Percentiles rank a stretch among this genome's conserved stretches.
Conservation (phyloP, 2,329 filamentous ascomycete genomes). For the Fusarium proliferatum region DNA sequence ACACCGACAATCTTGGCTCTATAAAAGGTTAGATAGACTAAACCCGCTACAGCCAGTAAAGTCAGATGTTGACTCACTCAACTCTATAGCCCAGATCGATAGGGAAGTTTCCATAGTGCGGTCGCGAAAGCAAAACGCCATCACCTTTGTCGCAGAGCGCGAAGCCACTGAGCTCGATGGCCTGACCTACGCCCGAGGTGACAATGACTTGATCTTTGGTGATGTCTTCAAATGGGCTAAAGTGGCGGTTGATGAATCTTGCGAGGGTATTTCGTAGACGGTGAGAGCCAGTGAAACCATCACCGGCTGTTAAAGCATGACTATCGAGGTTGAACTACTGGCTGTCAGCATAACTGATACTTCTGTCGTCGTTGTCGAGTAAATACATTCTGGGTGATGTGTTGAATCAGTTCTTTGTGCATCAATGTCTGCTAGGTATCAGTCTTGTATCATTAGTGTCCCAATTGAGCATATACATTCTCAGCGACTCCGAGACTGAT, state of each 20-base stretch:
- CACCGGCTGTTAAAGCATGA: not conserved
- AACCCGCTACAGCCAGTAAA: accelerated
- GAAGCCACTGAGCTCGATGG: not conserved
- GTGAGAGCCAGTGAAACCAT: not conserved
- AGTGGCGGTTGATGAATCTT: not conserved
- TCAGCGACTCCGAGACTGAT: not conserved
- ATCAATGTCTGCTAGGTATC: not conserved
- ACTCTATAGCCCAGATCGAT: not conserved
- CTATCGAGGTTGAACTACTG: not conserved
- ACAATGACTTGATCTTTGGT: not conserved
- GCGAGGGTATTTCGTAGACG: not conserved
- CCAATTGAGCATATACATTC: not conserved
- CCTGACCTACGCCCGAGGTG: not conserved
- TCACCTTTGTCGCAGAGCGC: not conserved
- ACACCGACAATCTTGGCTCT: not conserved
- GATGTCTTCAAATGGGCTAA: not conserved
- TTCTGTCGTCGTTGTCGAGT: accelerated
- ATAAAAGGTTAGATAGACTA: accelerated
- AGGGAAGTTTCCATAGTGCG: not conserved
- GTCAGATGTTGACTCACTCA: accelerated
- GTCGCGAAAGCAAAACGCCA: not conserved
- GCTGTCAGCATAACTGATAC: accelerated
- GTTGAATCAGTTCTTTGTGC: not conserved
- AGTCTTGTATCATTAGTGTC: accelerated
- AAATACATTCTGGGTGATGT: not conserved